Evolutionary conservation across 2,329 filamentous ascomycete genomes (phyloP), one percentile per base, ranked within the genome.

Genomic region (Fusarium xylarioides): DNA sequence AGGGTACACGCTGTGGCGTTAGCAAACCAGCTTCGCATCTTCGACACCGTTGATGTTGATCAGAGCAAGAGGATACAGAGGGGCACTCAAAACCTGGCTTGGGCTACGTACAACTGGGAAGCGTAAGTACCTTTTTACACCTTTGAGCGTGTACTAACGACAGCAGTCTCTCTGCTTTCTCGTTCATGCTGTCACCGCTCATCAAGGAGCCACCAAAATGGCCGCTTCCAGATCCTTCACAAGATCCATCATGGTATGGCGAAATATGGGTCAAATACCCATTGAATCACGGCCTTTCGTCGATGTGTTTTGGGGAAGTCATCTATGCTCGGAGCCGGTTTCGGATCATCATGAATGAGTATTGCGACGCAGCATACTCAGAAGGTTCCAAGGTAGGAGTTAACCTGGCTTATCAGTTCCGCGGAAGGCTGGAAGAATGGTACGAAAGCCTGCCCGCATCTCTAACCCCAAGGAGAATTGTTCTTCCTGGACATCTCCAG

Each of bases 231-330:
- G 76, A 81, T 28, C 68, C 77, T 0, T 50, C 61, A 7, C 16
- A 75, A 2, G 68, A 79, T 11, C 3, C 68, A 0, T 49, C 56
- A 1, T 83, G 78, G 76, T 83, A 82, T 35, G 81, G 82, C 9
- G 82, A 85, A 49, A 71, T 82, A 5, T 80, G 77, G 76, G 63
- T 83, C 1, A 80, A 75, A 26, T 85, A 84, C 59, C 82, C 82
- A 1, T 37, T 75, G 11, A 73, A 68, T 15, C 50, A 70, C 0
- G 66, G 66, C 2, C 72, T 78, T 3, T 71, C 74, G 11, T 70
- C 79, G 1, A 73, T 72, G 2, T 56, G 74, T 21, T 77, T 81
- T 55, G 78, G 79, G 2, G 66, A 79, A 2, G 63, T 80, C 7
- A 78, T 83, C 47, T 70, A 64, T 34, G 79, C 79, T 1, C 72